Base-by-base conservation (phyloP, 768 basidiomycete species). In the Boletus rubroflammeus region DNA sequence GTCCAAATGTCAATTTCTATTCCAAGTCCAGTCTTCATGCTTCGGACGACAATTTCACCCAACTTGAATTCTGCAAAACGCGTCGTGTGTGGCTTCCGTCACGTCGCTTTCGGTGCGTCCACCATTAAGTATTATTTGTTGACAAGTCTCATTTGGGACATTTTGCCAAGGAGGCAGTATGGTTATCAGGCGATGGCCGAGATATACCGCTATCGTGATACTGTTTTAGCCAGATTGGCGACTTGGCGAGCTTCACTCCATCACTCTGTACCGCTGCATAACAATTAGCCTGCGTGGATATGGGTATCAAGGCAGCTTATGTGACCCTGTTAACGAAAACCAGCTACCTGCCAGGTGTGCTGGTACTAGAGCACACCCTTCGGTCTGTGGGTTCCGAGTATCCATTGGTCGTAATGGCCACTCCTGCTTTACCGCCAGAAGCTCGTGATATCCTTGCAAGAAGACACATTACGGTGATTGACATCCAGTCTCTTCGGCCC, bases 361-460 rank as follows among this genome's bases (percentile, higher is more conserved):
- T 88, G 29, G 78, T 83, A 4, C 66, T 88, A 7, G 71, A 84
- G 50, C 69, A 77, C 21, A 76, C 78, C 31, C 75, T 87, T 32
- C 72, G 76, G 28, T 68, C 75, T 13, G 81, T 83, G 32, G 69
- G 76, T 15, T 84, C 86, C 15, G 75, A 75, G 55, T 93, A 91
- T 69, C 84, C 88, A n/a, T 76, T 94, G 17, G 76, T 93, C 41
- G 88, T 86, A 35, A 88, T 93, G 84, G 79, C 81, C 35, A 89
- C 90, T 0, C 73, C 82, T 5, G 65, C 74, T 2, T 66, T 93
- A 28, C 75, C 83, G 4, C 55, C 74, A 29, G 75, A 80, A 21
- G 79, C 76, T 11, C 77, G 78, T 45, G 71, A 71, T 31, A 65
- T 83, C 40, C 77, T 98, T 31, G 55, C 61, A 25, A 76, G 74